phyloP scores from a whole-genome alignment of 1,284 basidiomycete genomes.

The Ganoderma lingzhi region DNA sequence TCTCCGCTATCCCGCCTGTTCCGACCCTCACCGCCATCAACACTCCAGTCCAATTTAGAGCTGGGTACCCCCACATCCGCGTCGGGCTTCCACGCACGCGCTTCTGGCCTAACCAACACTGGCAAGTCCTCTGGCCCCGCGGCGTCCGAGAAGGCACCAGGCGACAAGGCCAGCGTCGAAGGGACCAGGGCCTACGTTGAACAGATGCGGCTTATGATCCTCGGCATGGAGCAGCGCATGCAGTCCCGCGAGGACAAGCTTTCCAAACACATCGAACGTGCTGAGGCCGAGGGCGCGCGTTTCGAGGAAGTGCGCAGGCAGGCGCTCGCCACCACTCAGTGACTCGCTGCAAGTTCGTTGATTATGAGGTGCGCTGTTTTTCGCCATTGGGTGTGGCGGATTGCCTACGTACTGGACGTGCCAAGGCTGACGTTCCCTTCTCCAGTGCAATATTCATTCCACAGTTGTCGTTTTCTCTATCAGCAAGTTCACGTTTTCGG shows the following conservation, averaged over 20 bases:
- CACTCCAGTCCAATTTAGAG: slow-evolving; percentile 22
- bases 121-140: slow-evolving; percentile 16
- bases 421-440: slow-evolving; percentile 6
- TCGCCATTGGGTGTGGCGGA: neutral
- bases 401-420: neutral
- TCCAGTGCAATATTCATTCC: neutral
- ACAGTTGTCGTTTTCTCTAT: neutral
- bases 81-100: slow-evolving; percentile 7
- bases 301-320: slow-evolving; percentile 58
- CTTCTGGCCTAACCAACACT: slow-evolving; percentile 24
- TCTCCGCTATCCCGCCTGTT: neutral
- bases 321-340: slow-evolving; percentile 23
- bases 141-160: slow-evolving; percentile 10
- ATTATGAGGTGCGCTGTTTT: neutral
- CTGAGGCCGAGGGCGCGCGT: slow-evolving; percentile 62
- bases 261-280: slow-evolving; percentile 63
- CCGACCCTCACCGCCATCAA: neutral
- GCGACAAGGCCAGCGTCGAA: slow-evolving; percentile 32
- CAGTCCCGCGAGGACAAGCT: slow-evolving; percentile 71
- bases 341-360: neutral
- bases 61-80: slow-evolving; percentile 4
- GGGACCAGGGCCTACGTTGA: slow-evolving; percentile 68
- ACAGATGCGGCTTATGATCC: slow-evolving; percentile 70
- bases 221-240: slow-evolving; percentile 81
- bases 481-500: neutral